Percentiles rank a stretch among this genome's conserved stretches.
phyloP scores from a whole-genome alignment of 495 filamentous ascomycete species.

The Aspergillus steynii region DNA sequence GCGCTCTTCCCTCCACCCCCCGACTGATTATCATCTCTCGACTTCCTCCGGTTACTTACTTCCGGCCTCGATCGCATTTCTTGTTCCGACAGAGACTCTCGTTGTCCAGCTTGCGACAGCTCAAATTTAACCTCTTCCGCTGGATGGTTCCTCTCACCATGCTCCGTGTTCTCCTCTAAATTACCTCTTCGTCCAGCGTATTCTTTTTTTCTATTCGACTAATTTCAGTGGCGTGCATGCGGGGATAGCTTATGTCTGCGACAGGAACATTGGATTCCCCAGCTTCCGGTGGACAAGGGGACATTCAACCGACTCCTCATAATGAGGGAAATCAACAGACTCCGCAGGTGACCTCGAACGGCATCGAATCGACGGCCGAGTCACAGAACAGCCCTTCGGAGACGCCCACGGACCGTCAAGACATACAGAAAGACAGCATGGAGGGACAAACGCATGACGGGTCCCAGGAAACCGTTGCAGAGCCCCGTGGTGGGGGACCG shows the following conservation, averaged over 20 bases:
- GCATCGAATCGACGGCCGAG: conserved; percentile 19
- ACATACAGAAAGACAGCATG: conserved; percentile 18
- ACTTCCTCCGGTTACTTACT: conserved; percentile 4
- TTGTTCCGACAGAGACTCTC: neutral
- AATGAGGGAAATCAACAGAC: conserved; percentile 19
- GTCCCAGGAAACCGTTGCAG: conserved; percentile 6
- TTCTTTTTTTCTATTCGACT: conserved; percentile 60
- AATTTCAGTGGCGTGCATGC: conserved; percentile 26
- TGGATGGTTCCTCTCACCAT: conserved; percentile 21
- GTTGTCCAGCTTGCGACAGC: conserved; percentile 5
- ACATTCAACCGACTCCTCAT: conserved; percentile 21
- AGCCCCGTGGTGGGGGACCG: conserved; percentile 6
- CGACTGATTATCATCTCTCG: conserved; percentile 4
- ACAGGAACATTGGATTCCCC: conserved; percentile 28
- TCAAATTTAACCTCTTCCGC: conserved; percentile 7
- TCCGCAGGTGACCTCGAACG: conserved; percentile 20
- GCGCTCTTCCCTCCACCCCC: neutral
- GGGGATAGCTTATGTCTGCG: conserved; percentile 42
- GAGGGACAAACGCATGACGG: conserved; percentile 12
- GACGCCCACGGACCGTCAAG: conserved; percentile 2
- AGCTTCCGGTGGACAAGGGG: conserved; percentile 29
- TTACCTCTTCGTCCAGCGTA: conserved; percentile 52
- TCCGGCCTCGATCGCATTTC: neutral
- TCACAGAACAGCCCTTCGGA: conserved; percentile 25
- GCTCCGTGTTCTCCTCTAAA: conserved; percentile 22